Base-by-base conservation (phyloP, 108 stramenopile genomes). In the Mediolabrus comicus region DNA sequence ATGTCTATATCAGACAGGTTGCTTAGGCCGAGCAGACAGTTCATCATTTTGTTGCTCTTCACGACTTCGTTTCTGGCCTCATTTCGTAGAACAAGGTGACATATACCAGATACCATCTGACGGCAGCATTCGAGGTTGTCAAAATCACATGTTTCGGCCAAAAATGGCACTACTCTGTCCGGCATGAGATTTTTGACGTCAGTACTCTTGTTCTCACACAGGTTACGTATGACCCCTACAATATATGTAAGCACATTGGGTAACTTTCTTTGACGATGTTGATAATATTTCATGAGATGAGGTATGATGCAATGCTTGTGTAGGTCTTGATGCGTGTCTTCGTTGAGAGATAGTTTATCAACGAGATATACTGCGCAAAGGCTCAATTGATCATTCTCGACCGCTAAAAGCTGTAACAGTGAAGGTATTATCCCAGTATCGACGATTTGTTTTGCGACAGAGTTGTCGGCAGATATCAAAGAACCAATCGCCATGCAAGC, bases 401-500 rank as follows among this genome's bases (percentile, higher is more conserved):
- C 53, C 30, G 59, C 39, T 29, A 84, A 25, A 24, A 77, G n/a
- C 63, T 66, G 52, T 3, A 74, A 36, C 28, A 83, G 41, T 14
- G 65, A 28, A 61, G 67, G 64, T 41, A 83, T 46, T 19, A 71
- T 46, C 32, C 70, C 67, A 3, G 58, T 53, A 13, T 53, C 51
- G 4, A 88, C 29, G 3, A 92, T 32, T 26, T 52, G 58, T 54
- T 41, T 61, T 63, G 83, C 84, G 65, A 68, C 76, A 9, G 43
- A 59, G 10, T 58, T 24, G 31, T 77, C 39, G 30, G 54, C 61
- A 19, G 81, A 72, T 27, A 24, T 22, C 46, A 94, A 60, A 36
- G 89, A 83, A 22, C 93, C 87, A 19, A 91, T 39, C 24, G 88
- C 89, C 82, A 94, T 72, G 46, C 78, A 87, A 10, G 93, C 90